phyloP scores from a whole-genome alignment of 768 basidiomycete genomes.

The Naganishia vaughanmartiniae region DNA sequence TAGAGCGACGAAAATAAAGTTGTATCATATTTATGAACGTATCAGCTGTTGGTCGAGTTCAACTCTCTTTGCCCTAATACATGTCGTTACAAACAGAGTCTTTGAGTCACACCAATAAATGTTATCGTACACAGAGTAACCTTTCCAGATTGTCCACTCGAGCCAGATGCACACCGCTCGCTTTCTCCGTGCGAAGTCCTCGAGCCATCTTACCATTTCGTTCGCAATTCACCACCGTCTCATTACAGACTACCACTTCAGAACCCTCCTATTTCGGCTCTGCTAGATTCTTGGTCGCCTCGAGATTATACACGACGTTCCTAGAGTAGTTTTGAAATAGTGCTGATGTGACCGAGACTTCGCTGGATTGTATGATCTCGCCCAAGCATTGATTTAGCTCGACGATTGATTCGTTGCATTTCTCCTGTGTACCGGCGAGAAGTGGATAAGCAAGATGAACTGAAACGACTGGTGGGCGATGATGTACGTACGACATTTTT shows the following conservation, averaged over 20 bases:
- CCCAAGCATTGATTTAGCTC: conserved; percentile 86
- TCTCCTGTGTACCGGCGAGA: conserved; percentile 57
- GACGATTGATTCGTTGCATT: conserved; percentile 83
- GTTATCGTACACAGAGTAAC: too few species aligned
- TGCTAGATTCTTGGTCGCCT: conserved; percentile 56
- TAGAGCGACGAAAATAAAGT: not conserved
- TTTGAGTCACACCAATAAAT: too few species aligned
- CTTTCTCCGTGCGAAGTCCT: too few species aligned
- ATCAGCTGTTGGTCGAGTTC: not conserved
- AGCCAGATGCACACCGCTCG: too few species aligned
- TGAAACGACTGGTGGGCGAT: conserved; percentile 53
- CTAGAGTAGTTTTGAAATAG: conserved; percentile 81
- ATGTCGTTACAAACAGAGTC: not conserved
- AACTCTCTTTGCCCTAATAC: not conserved
- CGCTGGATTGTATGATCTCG: conserved; percentile 33
- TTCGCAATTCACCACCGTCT: not conserved
- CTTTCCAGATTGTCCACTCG: too few species aligned
- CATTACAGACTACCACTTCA: not conserved
- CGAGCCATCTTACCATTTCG: not conserved
- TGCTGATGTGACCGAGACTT: conserved; percentile 64
- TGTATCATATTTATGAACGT: not conserved
- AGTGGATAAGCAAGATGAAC: conserved; percentile 45
- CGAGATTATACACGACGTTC: conserved; percentile 89
- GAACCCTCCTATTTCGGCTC: conserved; percentile 41
- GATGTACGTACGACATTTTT: conserved; percentile 62